phyloP scores from a whole-genome alignment of 495 filamentous ascomycete genomes.

The Staphylotrichum longicolle region DNA sequence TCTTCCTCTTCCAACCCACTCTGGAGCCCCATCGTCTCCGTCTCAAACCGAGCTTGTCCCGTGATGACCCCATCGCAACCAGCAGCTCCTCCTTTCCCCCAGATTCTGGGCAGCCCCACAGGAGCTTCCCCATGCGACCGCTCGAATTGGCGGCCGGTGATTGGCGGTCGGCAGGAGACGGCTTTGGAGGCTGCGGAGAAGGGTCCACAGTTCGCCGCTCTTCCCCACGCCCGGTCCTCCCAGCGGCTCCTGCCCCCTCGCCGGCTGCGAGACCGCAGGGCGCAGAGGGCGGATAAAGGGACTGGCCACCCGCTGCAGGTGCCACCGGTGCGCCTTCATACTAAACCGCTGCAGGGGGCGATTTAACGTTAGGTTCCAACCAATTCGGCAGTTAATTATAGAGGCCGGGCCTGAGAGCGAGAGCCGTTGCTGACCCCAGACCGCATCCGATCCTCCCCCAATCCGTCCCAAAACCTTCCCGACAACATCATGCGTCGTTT shows the following conservation, averaged over 20 bases:
- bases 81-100: slow-evolving; percentile 5
- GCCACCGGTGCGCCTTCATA: not conserved
- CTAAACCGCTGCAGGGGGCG: slow-evolving; percentile 4
- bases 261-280: slow-evolving; percentile 13
- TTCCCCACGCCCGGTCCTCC: slow-evolving; percentile 14
- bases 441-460: not conserved
- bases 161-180: slow-evolving; percentile 26
- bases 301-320: slow-evolving; percentile 6
- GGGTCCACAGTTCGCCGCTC: slow-evolving; percentile 12
- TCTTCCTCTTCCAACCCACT: too few species aligned
- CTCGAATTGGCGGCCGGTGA: slow-evolving; percentile 12
- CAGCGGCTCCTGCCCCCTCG: slow-evolving; percentile 1
- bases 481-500: slow-evolving; percentile 42
- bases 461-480: not conserved
- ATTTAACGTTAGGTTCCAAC: not conserved
- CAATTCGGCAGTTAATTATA: slow-evolving; percentile 13
- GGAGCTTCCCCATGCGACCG: slow-evolving; percentile 12
- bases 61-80: slow-evolving; percentile 3
- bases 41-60: not conserved
- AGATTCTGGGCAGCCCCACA: slow-evolving; percentile 16
- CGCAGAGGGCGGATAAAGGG: slow-evolving; percentile 25
- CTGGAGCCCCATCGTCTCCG: not conserved
- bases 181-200: slow-evolving; percentile 21
- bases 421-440: not conserved
- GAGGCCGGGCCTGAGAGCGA: not conserved